Percentiles rank a stretch among this genome's conserved stretches.
Conservation (phyloP, 352 stramenopile genomes). For the Phytophthora crassamura region DNA sequence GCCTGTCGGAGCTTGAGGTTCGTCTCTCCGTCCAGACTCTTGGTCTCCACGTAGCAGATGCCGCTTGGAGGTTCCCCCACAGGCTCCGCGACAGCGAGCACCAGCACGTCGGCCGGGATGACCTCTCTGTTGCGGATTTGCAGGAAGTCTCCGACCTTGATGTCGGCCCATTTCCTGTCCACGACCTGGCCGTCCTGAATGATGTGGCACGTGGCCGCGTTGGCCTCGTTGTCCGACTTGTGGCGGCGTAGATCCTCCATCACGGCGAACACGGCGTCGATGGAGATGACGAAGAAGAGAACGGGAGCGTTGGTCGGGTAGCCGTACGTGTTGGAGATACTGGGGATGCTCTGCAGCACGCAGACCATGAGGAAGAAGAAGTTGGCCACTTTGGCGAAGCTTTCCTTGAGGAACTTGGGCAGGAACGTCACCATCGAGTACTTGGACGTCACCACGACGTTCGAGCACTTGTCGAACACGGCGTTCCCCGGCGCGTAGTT, state of each 20-base stretch:
- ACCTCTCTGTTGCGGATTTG: slow-evolving; percentile 84
- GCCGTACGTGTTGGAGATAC: slow-evolving; percentile 86
- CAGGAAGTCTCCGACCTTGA: slow-evolving; percentile 89
- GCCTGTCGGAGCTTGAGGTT: slow-evolving; percentile 92
- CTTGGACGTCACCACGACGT: slow-evolving; percentile 92
- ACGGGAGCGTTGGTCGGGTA: slow-evolving; percentile 80
- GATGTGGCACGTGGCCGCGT: slow-evolving; percentile 76
- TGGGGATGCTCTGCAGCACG: slow-evolving; percentile 85
- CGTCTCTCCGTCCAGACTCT: slow-evolving; percentile 92
- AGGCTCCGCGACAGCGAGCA: slow-evolving; percentile 80
- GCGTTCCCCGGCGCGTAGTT: slow-evolving; percentile 76
- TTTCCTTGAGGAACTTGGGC: slow-evolving; percentile 90
- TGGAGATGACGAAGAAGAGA: slow-evolving; percentile 91
- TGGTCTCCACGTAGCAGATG: slow-evolving; percentile 92
- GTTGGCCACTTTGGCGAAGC: slow-evolving; percentile 92
- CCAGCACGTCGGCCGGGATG: slow-evolving; percentile 85
- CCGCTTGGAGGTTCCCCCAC: slow-evolving; percentile 71
- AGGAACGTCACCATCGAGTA: slow-evolving; percentile 90
- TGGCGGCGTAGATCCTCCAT: slow-evolving; percentile 89
- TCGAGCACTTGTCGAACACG: slow-evolving; percentile 72
- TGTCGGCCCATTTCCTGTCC: slow-evolving; percentile 78
- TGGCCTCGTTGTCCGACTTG: slow-evolving; percentile 82
- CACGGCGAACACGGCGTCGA: slow-evolving; percentile 90
- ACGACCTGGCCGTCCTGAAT: slow-evolving; percentile 73
- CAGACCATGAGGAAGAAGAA: slow-evolving; percentile 95